phyloP scores from a whole-genome alignment of 495 filamentous ascomycete species.

The Echria macrotheca region DNA sequence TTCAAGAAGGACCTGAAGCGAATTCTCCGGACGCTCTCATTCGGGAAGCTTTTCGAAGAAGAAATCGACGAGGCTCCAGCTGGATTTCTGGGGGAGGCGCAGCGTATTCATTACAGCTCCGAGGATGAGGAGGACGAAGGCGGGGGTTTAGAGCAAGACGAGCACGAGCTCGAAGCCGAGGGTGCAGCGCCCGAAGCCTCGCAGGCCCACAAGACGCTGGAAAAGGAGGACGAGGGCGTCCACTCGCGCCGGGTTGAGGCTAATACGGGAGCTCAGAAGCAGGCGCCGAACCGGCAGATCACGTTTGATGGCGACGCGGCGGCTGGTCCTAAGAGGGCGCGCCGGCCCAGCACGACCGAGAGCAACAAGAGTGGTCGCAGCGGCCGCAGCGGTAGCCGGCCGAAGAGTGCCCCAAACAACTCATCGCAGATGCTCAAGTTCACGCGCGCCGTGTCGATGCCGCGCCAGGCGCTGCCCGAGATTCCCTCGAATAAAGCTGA shows the following conservation, averaged over 20 bases:
- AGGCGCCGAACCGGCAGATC: neutral
- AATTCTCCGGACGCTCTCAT: constrained; percentile 30
- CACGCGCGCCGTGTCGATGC: constrained; percentile 24
- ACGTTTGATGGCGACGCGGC: constrained; percentile 6
- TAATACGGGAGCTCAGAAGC: constrained; percentile 12
- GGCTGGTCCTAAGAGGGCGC: neutral
- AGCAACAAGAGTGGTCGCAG: neutral
- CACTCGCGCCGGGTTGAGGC: constrained; percentile 3
- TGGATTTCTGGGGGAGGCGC: constrained; percentile 39
- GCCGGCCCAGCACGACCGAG: constrained; percentile 5
- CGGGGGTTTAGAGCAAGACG: constrained; percentile 12
- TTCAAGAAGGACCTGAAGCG: constrained; percentile 38
- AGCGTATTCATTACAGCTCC: constrained; percentile 14
- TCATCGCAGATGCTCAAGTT: constrained; percentile 9
- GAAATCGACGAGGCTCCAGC: constrained; percentile 29
- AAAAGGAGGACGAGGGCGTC: constrained; percentile 20
- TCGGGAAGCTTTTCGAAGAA: constrained; percentile 30
- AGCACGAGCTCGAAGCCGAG: constrained; percentile 18
- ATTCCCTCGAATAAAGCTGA: constrained; percentile 39
- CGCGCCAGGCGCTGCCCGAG: constrained; percentile 22
- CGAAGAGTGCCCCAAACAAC: neutral
- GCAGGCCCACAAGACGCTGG: constrained; percentile 6
- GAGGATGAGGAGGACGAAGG: constrained; percentile 18
- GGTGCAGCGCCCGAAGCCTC: constrained; percentile 4
- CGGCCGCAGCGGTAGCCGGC: neutral